Percentiles rank a stretch among this genome's conserved stretches.
phyloP scores from a whole-genome alignment of 2,329 filamentous ascomycete species.

The Fusarium buharicum region DNA sequence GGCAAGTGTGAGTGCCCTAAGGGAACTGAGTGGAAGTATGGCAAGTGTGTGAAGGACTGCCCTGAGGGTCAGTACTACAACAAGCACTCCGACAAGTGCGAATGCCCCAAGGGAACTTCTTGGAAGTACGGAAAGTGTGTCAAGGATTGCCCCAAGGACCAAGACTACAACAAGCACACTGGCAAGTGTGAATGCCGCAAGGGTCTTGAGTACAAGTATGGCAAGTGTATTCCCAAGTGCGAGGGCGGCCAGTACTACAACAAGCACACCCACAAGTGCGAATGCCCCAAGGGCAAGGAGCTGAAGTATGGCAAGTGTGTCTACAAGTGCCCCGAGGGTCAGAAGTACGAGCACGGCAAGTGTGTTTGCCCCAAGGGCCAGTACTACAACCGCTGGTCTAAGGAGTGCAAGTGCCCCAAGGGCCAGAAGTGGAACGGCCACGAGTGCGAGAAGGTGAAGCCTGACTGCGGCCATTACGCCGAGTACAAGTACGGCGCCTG shows the following conservation, averaged over 20 bases:
- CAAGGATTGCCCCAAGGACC: conserved; percentile 7
- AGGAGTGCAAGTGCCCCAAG: conserved; percentile 36
- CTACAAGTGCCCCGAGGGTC: conserved; percentile 14
- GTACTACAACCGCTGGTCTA: conserved; percentile 11
- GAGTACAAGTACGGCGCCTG: conserved; percentile 36
- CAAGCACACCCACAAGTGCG: conserved; percentile 9
- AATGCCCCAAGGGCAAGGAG: conserved; percentile 26
- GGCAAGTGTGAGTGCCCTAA: no score
- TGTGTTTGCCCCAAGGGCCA: conserved; percentile 30
- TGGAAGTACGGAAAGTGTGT: conserved; percentile 22
- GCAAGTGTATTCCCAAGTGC: conserved; percentile 23
- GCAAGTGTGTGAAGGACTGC: no score
- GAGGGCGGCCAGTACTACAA: conserved; percentile 9
- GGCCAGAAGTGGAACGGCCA: conserved; percentile 30
- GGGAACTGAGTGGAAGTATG: not conserved
- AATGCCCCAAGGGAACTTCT: conserved; percentile 14
- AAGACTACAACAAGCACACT: conserved; percentile 6
- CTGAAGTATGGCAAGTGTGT: conserved; percentile 21
- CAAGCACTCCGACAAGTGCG: conserved; percentile 5
- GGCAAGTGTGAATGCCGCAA: conserved; percentile 17
- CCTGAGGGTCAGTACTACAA: not conserved
- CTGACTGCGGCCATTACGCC: conserved; percentile 34
- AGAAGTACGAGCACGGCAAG: conserved; percentile 7
- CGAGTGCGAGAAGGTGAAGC: conserved; percentile 17
- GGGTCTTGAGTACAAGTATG: conserved; percentile 18